Base-by-base conservation (phyloP, 805 yeast species). In the Candida railenensis region DNA sequence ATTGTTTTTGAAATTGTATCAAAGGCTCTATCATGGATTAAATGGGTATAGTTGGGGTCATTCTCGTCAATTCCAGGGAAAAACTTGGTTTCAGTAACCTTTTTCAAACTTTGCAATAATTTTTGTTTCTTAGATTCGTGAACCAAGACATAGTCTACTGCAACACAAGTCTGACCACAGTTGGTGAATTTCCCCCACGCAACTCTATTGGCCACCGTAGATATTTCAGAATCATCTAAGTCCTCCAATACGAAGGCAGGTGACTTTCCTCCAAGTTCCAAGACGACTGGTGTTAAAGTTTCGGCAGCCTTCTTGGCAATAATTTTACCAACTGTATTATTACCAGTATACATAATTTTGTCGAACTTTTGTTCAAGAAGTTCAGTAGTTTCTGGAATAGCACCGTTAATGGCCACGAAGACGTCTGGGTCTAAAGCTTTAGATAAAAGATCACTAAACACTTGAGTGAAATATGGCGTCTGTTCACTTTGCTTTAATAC, bases 181-280 rank as follows among this genome's bases (percentile, higher is more conserved):
- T 89, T 92, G 28, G 80, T 67, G 59, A 84, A 85, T 54, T 85
- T 81, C 15, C 91, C 92, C 87, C 94, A 88, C 1, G 77, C 75
- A 14, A 89, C 67, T 65, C 97, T 78, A 52, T 76, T 76, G 21
- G 89, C 71, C 37, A 74, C 52, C 1, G 68, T 63, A 8, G 65
- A 58, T 33, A 82, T 54, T 47, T 80, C 73, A n/a, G 54, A 59
- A 47, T 73, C 71, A 12, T 68, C 68, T 42, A 75, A 66, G 51
- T 70, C 72, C 40, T 69, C 75, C 43, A 89, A 76, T 9, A 91
- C 69, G 55, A 90, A 77, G 1, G 80, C 87, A 0, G 98, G 98
- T 5, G 92, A 85, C 64, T 92, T 92, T 3, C 98, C 98, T 45
- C 98, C 97, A 39, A 91, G 73, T 66, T 91, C 98, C 50, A 91